Conservation (phyloP, 164 flowering plant species). For the Magnolia changhungtana region DNA sequence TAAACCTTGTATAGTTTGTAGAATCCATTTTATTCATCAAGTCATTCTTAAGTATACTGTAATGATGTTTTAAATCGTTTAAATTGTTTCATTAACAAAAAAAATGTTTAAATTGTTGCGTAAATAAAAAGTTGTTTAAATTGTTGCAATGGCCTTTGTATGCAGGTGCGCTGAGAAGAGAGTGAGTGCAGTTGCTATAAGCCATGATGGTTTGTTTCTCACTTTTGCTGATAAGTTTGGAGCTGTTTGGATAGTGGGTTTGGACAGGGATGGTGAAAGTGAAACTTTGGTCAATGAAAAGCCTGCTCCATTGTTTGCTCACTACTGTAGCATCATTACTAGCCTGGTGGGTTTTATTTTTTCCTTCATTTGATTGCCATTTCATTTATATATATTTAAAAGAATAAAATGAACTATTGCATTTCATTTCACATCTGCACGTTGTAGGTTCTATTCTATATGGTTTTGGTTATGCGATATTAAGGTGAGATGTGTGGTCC, state of each 20-base stretch:
- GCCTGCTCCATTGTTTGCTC: constrained; percentile 68
- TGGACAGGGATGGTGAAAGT: constrained; percentile 31
- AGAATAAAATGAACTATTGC: background rate
- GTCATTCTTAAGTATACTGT: background rate
- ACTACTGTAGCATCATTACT: constrained; percentile 97
- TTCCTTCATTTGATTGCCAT: background rate
- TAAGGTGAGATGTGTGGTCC: too few relatives aligned
- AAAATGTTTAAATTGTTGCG: background rate
- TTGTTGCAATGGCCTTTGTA: constrained; percentile 10
- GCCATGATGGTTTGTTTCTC: constrained; percentile 56
- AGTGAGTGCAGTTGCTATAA: constrained; percentile 86
- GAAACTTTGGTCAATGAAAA: constrained; percentile 33
- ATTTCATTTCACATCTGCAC: background rate
- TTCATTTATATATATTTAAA: background rate
- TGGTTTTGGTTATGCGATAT: too few relatives aligned
- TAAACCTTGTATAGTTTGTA: background rate
- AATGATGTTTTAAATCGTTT: background rate
- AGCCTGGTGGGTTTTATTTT: constrained; percentile 50
- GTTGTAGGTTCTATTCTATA: too few relatives aligned
- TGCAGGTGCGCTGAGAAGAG: constrained; percentile 84
- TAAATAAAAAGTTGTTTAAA: background rate
- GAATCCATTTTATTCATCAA: background rate
- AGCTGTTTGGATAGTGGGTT: constrained; percentile 68
- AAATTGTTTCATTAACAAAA: background rate
- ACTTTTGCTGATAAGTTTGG: constrained; percentile 97